Evolutionary conservation across 495 filamentous ascomycete species (phyloP), one percentile per base, ranked within the genome.

Genomic region (Xylaria nigripes): DNA sequence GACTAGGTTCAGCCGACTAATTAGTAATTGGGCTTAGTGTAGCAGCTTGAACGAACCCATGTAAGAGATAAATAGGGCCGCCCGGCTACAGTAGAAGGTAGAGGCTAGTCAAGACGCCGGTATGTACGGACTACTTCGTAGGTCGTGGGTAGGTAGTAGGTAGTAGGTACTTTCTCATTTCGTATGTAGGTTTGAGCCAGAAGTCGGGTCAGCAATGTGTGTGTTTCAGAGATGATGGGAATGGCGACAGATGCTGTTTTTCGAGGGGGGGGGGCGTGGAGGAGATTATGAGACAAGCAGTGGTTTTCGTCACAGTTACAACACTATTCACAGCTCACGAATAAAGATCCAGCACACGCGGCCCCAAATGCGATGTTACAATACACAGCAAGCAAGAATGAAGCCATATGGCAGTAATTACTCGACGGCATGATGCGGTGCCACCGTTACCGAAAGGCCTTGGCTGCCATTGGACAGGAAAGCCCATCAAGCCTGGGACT

Each of bases 381-480:
- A 43, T 22, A 15, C 19, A 13, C 36, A 43, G 16, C 19, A 48
- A 36, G 25, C 13, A 54, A 32, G n/a, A 38, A 47, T 21, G 19
- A 6, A 19, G 41, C 41, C 23, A 42, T 32, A 6, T 44, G 49
- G 16, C 16, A n/a, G 10, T 38, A 2, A 16, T 38, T 5, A 48
- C 19, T 55, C 53, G 53, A 50, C 40, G 38, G 27, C 29, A 50
- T 50, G 40, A 49, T 24, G 53, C 46, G 22, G 34, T 45, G 51
- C 32, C 36, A 36, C 51, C 18, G 44, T 22, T 30, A n/a, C n/a
- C n/a, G n/a, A n/a, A n/a, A n/a, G 21, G 34, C 6, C 43, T 34
- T 42, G 15, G 16, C 19, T 15, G 50, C 16, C 29, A 7, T 47
- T 47, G 36, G 36, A 40, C 12, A 1, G 4, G 32, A n/a, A 36